Evolutionary conservation across 1,284 basidiomycete genomes (phyloP).

Genomic region (Tilletia horrida): DNA sequence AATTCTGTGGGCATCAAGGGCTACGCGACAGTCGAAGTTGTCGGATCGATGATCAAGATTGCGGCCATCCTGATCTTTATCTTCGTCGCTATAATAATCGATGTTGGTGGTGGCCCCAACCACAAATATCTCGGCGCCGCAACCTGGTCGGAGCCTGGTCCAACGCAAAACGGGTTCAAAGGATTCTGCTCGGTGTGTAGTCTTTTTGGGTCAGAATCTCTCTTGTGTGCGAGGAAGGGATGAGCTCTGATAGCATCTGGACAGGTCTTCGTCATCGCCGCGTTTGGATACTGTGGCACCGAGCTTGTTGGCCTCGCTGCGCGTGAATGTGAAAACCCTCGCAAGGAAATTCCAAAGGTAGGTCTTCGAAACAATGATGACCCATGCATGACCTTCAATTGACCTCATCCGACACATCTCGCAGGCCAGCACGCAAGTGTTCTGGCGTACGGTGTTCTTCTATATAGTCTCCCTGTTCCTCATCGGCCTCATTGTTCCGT

Average conservation of each 20-base stretch:
- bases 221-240: neutral
- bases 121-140: constrained; percentile 40
- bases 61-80: constrained; percentile 50
- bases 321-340: constrained; percentile 62
- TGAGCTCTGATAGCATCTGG: too few relatives aligned
- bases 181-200: constrained; percentile 36
- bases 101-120: constrained; percentile 44
- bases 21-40: constrained; percentile 52
- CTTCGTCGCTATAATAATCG: constrained; percentile 49
- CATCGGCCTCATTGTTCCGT: constrained; percentile 36
- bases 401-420: too few relatives aligned
- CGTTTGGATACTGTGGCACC: constrained; percentile 50
- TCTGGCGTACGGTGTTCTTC: constrained; percentile 4
- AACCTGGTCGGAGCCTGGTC: constrained; percentile 46
- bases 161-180: constrained; percentile 52
- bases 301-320: constrained; percentile 67
- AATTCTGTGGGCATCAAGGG: constrained; percentile 51
- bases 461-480: constrained; percentile 36
- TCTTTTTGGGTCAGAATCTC: neutral
- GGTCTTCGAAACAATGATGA: neutral
- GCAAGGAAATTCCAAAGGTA: constrained; percentile 12
- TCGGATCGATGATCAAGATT: constrained; percentile 48
- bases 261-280: constrained; percentile 44
- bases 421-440: neutral
- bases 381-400: neutral